Base-by-base conservation (phyloP, 306 rosid genomes). In the Rubus idaeus region DNA sequence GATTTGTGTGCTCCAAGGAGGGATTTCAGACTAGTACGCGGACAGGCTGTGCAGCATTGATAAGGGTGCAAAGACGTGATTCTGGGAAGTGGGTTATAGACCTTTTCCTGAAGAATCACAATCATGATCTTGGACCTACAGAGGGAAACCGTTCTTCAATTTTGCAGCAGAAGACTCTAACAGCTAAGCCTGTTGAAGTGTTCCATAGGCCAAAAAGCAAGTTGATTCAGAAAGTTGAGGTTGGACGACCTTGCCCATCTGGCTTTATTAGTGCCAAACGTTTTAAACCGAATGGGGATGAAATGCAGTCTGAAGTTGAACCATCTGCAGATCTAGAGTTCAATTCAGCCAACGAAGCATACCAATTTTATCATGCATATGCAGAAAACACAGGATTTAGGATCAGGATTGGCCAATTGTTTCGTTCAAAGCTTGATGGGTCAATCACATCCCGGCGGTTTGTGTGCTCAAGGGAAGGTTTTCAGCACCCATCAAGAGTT, bases 401-500 rank as follows among this genome's bases (percentile, higher is more conserved):
- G 73, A 75, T 92, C 81, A 91, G 97, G 75, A 92, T 90, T 42
- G 98, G 97, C 77, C 98, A 95, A 80, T 76, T 95, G 82, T 92
- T 95, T 87, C 93, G 98, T 47, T 92, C 98, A 39, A 95, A 90
- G 87, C 85, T 84, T 82, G 96, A 89, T 71, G 97, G 97, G 12
- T 79, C 81, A 62, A 84, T 95, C 64, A 89, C 96, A 62, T 95
- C 98, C 18, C 87, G 98, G 50, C 79, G 98, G 51, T 95, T 92
- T 83, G 98, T 95, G 84, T 95, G 98, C 84, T 88, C 97, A 42
- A 92, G 87, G 86, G 98, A 95, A 80, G 98, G 98, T 56, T 95
- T 90, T 86, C 98, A 90, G 79, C 97, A 92, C 81, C 98, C 97
- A 70, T 92, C 97, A 61, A 87, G 98, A 89, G 84, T 92, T 70